phyloP scores from a whole-genome alignment of 345 rosid species.

The Psidium guajava region DNA sequence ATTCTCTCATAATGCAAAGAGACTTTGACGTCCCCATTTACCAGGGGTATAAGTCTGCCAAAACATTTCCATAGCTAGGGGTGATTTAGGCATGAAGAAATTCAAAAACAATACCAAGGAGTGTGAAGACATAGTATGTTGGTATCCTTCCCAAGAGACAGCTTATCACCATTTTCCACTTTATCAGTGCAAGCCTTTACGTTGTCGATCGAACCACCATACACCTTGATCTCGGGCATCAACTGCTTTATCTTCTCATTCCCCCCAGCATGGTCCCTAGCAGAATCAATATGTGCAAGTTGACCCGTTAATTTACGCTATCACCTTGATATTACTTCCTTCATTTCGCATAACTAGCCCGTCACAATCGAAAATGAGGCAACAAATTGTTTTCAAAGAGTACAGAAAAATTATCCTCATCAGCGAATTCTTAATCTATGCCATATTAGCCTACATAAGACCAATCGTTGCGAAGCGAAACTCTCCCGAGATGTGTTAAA shows the following conservation, averaged over 20 bases:
- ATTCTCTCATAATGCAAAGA: not conserved
- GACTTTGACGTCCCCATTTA: not conserved
- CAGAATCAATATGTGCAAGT: not conserved
- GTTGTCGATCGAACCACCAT: conserved; percentile 79
- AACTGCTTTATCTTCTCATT: conserved; percentile 67
- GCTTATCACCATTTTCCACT: conserved; percentile 62
- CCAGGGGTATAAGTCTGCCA: not conserved
- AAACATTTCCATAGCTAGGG: not conserved
- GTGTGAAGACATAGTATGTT: conserved; percentile 73
- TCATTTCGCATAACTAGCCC: not conserved
- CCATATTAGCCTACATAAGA: too few relatives aligned
- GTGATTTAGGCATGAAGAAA: not conserved
- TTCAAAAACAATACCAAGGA: conserved; percentile 42
- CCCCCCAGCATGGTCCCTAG: conserved; percentile 95
- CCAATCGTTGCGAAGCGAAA: too few relatives aligned
- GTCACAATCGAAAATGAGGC: not conserved
- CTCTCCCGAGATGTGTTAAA: not conserved
- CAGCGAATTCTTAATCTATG: not conserved
- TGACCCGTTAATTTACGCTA: not conserved
- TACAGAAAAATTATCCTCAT: not conserved
- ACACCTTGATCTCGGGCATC: conserved; percentile 70
- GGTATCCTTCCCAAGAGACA: conserved; percentile 40
- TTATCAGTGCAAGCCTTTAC: conserved; percentile 68
- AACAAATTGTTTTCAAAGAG: not conserved
- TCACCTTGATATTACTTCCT: not conserved